Conservation (phyloP, 73 alveolate genomes). For the Breviolum minutum region DNA sequence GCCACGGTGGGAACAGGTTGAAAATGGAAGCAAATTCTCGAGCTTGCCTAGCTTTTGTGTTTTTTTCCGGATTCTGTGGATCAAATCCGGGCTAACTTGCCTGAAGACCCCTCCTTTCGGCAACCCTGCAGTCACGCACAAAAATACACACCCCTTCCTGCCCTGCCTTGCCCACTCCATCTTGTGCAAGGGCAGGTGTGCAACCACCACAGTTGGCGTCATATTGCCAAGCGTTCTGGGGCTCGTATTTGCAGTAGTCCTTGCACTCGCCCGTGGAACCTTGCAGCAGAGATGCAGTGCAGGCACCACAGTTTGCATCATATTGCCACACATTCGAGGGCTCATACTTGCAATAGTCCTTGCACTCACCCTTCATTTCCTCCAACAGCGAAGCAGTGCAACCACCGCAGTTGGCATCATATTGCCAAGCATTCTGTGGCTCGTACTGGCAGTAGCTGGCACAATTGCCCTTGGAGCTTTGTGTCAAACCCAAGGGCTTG, state of each 20-base stretch:
- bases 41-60: no score
- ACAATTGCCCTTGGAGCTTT: slow-evolving; percentile 17
- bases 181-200: neutral
- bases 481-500: neutral
- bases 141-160: neutral
- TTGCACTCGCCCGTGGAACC: neutral
- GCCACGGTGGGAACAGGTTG: neutral
- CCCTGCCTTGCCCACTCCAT: neutral
- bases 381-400: slow-evolving; percentile 41
- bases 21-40: no score
- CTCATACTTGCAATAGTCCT: slow-evolving; percentile 13
- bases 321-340: slow-evolving; percentile 40
- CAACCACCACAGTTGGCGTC: slow-evolving; percentile 35
- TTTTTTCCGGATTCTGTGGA: no score
- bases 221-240: slow-evolving; percentile 7
- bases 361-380: neutral
- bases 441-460: slow-evolving; percentile 77
- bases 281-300: neutral
- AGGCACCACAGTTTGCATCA: slow-evolving; percentile 71
- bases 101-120: no score
- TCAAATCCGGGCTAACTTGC: no score
- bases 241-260: neutral
- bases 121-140: no score
- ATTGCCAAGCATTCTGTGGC: slow-evolving; percentile 61
- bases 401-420: slow-evolving; percentile 85